Conservation (phyloP, 83 land plant genomes). For the Isoetes engelmannii region DNA sequence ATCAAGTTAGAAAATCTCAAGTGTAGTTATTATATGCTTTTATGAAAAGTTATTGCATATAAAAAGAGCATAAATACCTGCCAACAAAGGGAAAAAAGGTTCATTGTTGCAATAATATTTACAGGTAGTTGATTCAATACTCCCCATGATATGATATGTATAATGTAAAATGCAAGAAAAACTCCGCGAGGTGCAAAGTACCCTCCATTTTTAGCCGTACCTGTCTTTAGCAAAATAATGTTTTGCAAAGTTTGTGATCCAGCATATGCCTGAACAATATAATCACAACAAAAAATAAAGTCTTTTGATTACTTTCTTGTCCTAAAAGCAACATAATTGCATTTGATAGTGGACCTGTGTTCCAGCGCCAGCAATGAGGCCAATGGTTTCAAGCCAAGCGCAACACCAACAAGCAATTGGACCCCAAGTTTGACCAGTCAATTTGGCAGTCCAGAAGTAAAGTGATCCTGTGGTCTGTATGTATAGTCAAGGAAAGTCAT, state of each 20-base stretch:
- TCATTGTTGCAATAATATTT: neutral
- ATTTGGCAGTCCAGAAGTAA: slow-evolving; percentile 7
- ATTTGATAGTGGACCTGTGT: neutral
- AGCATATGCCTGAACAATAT: slow-evolving; percentile 8
- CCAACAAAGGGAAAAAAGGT: slow-evolving; percentile 4
- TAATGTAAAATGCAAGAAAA: neutral
- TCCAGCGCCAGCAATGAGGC: slow-evolving; percentile 6
- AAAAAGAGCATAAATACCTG: neutral
- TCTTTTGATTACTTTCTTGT: no score
- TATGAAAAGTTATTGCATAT: neutral
- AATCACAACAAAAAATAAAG: no score
- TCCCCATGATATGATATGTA: neutral
- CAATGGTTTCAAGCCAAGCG: slow-evolving; percentile 8
- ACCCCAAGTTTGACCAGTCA: slow-evolving; percentile 8
- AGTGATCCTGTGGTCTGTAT: slow-evolving; percentile 6
- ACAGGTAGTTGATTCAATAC: neutral
- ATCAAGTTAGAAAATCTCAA: neutral
- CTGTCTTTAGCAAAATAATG: neutral
- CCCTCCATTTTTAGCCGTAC: neutral
- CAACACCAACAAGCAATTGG: slow-evolving; percentile 4
- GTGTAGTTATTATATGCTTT: no score
- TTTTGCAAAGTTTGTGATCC: slow-evolving; percentile 10
- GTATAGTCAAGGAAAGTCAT: neutral
- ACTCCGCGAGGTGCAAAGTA: slow-evolving; percentile 6
- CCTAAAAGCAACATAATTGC: no score